phyloP scores from a whole-genome alignment of 805 yeast genomes.

The Myxozyma monticola region DNA sequence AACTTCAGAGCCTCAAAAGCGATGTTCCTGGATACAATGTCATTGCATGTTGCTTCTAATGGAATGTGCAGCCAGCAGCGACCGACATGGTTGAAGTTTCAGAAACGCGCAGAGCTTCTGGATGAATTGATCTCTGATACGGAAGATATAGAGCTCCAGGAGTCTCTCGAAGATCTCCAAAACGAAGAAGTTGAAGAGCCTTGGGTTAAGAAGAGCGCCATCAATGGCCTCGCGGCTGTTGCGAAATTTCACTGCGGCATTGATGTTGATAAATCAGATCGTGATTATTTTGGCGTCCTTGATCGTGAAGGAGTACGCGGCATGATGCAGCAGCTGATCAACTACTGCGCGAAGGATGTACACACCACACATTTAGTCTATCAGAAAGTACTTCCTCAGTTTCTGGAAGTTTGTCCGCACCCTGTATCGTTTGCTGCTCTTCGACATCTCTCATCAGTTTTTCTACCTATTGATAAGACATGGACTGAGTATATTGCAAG shows the following conservation, averaged over 20 bases:
- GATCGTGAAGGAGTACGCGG: slow-evolving; percentile 56
- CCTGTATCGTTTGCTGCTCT: slow-evolving; percentile 93
- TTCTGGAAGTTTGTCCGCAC: slow-evolving; percentile 73
- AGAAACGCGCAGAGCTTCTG: slow-evolving; percentile 30
- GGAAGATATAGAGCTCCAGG: slow-evolving; percentile 7
- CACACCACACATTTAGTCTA: slow-evolving; percentile 70
- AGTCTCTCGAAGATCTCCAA: background rate
- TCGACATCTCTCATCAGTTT: slow-evolving; percentile 66
- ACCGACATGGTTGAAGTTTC: slow-evolving; percentile 60
- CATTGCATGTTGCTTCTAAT: slow-evolving; percentile 82
- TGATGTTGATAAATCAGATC: slow-evolving; percentile 59
- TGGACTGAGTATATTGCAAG: slow-evolving; percentile 74
- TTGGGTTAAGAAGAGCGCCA: slow-evolving; percentile 76
- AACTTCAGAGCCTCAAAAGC: slow-evolving; percentile 63
- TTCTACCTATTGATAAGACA: slow-evolving; percentile 70
- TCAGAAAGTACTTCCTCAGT: slow-evolving; percentile 66
- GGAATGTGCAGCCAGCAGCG: slow-evolving; percentile 95
- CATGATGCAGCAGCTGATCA: slow-evolving; percentile 61
- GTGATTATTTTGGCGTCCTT: slow-evolving; percentile 62
- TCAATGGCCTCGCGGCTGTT: slow-evolving; percentile 78
- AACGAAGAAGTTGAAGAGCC: slow-evolving; percentile 48
- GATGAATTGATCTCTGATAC: slow-evolving; percentile 28
- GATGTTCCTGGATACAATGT: slow-evolving; percentile 87
- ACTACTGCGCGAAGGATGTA: slow-evolving; percentile 86
- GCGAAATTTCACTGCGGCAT: slow-evolving; percentile 75